Evolutionary conservation across 441 rosid genomes (phyloP).

Genomic region (Flueggea neowawraea): DNA sequence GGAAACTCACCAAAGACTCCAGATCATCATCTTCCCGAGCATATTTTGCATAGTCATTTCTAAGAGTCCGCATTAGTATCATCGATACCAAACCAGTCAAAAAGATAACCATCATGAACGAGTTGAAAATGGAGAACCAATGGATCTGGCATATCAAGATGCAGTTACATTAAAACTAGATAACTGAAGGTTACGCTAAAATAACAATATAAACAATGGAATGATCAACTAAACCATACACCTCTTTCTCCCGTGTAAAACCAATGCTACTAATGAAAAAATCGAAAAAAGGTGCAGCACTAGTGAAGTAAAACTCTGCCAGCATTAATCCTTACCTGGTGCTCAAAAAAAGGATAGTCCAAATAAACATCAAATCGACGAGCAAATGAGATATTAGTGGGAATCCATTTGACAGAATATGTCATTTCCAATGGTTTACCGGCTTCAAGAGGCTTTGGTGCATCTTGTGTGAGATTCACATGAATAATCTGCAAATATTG

Average conservation of each 20-base stretch:
- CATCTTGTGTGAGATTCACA: conserved; percentile 84
- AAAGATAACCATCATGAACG: conserved; percentile 99
- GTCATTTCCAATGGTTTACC: conserved; percentile 72
- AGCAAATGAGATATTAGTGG: conserved; percentile 69
- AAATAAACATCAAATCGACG: conserved; percentile 93
- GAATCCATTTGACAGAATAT: conserved; percentile 77
- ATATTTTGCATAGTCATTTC: conserved; percentile 97
- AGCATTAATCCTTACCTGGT: conserved; percentile 57
- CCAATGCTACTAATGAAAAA: background rate
- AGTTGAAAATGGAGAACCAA: conserved; percentile 98
- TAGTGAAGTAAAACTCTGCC: background rate
- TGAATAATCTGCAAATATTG: conserved; percentile 65
- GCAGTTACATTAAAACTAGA: conserved; percentile 14
- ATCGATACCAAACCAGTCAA: conserved; percentile 97
- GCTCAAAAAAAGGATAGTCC: conserved; percentile 98
- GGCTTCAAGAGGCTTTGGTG: conserved; percentile 70
- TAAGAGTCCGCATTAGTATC: conserved; percentile 96
- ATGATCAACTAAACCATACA: background rate
- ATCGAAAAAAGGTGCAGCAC: conserved; percentile 3
- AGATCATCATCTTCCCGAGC: conserved; percentile 98
- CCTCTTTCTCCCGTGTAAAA: background rate
- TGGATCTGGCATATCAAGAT: conserved; percentile 63
- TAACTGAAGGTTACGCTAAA: background rate
- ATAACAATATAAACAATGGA: background rate
- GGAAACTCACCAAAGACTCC: conserved; percentile 69